Base-by-base conservation (phyloP, 2,329 filamentous ascomycete species). In the Alternaria rosae region DNA sequence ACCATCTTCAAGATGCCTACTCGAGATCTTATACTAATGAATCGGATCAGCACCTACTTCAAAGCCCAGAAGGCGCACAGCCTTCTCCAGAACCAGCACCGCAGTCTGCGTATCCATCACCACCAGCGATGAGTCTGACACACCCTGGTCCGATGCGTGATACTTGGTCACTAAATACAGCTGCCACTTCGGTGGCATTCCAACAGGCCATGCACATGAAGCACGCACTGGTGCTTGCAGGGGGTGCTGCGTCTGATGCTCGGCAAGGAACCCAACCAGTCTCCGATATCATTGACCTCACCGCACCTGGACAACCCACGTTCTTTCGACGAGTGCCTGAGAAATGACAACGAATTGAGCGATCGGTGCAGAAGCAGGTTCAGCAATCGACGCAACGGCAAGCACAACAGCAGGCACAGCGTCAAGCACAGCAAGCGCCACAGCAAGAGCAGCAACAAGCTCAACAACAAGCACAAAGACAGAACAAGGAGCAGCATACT, bases 401-500 rank as follows among this genome's bases (percentile, higher is more conserved):
- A 35, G n/a, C n/a, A n/a, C n/a, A n/a, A n/a, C n/a, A n/a, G n/a
- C n/a, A n/a, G n/a, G n/a, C n/a, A n/a, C n/a, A n/a, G n/a, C n/a
- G n/a, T n/a, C n/a, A n/a, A n/a, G n/a, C n/a, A 11, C 41, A 43
- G 15, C 41, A 44, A 21, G 20, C 12, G 42, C 42, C 12, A 25
- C 11, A 38, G 12, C 32, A 26, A 9, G 25, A 6, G 8, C 25
- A 26, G 7, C 25, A 38, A 17, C 35, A 38, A 15, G 32, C 32
- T 10, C 32, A 38, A 11, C 44, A 28, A 3, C 9, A 13, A 1
- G 44, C n/a, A 12, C 44, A 25, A 6, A 23, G 5, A 47, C 8
- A n/a, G n/a, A n/a, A n/a, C n/a, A n/a, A n/a, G 5, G 12, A 20
- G 7, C 25, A 28, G 5, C 3, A 8, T 3, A 1, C 11, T 0